Percentiles rank a stretch among this genome's conserved stretches.
Evolutionary conservation across 805 yeast species (phyloP).

Genomic region (Barnettozyma californica): DNA sequence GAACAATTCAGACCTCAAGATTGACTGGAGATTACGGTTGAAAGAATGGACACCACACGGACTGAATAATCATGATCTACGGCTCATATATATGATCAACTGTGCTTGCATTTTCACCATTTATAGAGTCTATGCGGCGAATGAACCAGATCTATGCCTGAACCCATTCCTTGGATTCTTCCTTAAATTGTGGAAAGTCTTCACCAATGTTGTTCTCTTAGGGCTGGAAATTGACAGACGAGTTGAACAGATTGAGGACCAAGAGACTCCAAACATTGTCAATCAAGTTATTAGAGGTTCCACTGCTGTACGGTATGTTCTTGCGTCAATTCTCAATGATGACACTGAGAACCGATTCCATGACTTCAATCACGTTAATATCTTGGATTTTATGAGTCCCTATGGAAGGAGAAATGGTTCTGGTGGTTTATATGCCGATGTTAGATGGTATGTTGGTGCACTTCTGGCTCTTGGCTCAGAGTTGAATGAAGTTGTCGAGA

Average conservation of each 20-base stretch:
- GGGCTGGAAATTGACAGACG: constrained; percentile 58
- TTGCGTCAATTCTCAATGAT: constrained; percentile 56
- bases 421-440: constrained; percentile 56
- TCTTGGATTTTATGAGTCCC: constrained; percentile 59
- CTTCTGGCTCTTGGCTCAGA: constrained; percentile 45
- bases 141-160: constrained; percentile 35
- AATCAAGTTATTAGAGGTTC: constrained; percentile 54
- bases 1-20: constrained; percentile 33
- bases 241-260: constrained; percentile 33
- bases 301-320: constrained; percentile 53
- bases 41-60: constrained; percentile 35
- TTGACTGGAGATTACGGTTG: constrained; percentile 30
- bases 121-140: constrained; percentile 34
- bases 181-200: constrained; percentile 60
- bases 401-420: constrained; percentile 55
- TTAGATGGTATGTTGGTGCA: constrained; percentile 53
- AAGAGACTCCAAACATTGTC: constrained; percentile 39
- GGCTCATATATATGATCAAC: constrained; percentile 40
- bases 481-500: constrained; percentile 45
- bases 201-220: constrained; percentile 51
- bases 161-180: constrained; percentile 61
- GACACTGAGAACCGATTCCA: constrained; percentile 38
- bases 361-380: constrained; percentile 55
- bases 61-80: constrained; percentile 33
- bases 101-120: constrained; percentile 39